Conservation (phyloP, 768 basidiomycete genomes). For the Dendrothele bispora region DNA sequence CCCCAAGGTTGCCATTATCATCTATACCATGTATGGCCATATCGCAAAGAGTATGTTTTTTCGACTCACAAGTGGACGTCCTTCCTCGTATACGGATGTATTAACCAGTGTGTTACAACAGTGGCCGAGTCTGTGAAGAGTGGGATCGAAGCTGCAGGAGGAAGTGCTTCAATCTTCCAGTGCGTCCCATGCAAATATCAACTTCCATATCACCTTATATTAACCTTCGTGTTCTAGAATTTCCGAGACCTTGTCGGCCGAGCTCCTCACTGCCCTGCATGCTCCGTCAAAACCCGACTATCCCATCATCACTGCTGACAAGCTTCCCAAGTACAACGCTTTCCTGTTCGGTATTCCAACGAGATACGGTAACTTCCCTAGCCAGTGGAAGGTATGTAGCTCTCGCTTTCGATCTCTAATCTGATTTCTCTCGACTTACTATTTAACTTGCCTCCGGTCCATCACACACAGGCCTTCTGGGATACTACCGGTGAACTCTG, state of each 20-base stretch:
- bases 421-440: not conserved
- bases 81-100: no score
- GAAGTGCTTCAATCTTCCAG: slow-evolving; percentile 55
- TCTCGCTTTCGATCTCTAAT: not conserved
- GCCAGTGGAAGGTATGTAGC: slow-evolving; percentile 64
- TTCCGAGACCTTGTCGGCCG: slow-evolving; percentile 72
- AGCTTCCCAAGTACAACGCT: slow-evolving; percentile 62
- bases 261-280: slow-evolving; percentile 66
- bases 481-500: slow-evolving; percentile 73
- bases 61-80: not conserved
- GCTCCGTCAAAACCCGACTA: slow-evolving; percentile 73
- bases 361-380: slow-evolving; percentile 80
- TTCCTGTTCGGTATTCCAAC: slow-evolving; percentile 78
- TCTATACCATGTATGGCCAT: slow-evolving; percentile 77
- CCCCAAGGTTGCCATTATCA: slow-evolving; percentile 67
- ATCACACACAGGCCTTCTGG: slow-evolving; percentile 66
- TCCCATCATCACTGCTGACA: slow-evolving; percentile 59
- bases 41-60: slow-evolving; percentile 57
- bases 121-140: slow-evolving; percentile 59
- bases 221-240: slow-evolving; percentile 46
- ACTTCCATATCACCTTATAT: not conserved
- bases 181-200: slow-evolving; percentile 25
- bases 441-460: no score
- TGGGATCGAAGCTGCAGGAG: slow-evolving; percentile 50
- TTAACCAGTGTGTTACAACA: no score